Conservation (phyloP, 805 yeast genomes). For the Metschnikowia gruessii region DNA sequence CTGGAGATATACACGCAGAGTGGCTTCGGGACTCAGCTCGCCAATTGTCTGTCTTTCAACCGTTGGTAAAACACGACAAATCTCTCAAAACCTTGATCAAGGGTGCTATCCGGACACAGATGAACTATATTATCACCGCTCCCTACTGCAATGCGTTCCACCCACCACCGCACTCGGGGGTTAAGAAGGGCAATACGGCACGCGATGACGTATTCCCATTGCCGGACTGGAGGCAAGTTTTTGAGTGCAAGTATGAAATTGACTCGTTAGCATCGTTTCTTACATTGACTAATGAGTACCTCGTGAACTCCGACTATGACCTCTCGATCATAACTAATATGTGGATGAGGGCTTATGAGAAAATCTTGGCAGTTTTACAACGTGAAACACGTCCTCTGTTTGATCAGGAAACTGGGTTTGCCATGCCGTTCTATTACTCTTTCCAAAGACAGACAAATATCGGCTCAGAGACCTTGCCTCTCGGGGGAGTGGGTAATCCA, state of each 20-base stretch:
- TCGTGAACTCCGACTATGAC: slow-evolving; percentile 48
- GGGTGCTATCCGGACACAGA: slow-evolving; percentile 84
- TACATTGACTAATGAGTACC: slow-evolving; percentile 71
- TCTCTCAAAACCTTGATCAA: slow-evolving; percentile 49
- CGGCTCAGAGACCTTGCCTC: slow-evolving; percentile 78
- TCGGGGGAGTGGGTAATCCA: slow-evolving; percentile 82
- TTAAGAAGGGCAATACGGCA: slow-evolving; percentile 50
- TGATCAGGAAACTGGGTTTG: slow-evolving; percentile 46
- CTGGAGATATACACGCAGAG: slow-evolving; percentile 93
- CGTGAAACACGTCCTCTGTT: slow-evolving; percentile 65
- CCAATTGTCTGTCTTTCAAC: slow-evolving; percentile 74
- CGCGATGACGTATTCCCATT: slow-evolving; percentile 64
- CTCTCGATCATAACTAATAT: slow-evolving; percentile 41
- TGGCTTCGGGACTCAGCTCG: slow-evolving; percentile 89
- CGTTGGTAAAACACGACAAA: slow-evolving; percentile 52
- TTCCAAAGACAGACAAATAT: slow-evolving; percentile 71
- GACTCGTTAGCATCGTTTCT: slow-evolving; percentile 84
- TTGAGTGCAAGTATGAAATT: slow-evolving; percentile 87
- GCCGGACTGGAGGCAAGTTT: slow-evolving; percentile 69
- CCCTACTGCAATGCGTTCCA: slow-evolving; percentile 94
- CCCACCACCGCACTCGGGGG: slow-evolving; percentile 60
- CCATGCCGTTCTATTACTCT: slow-evolving; percentile 51
- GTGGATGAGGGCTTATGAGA: slow-evolving; percentile 61
- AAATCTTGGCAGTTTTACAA: slow-evolving; percentile 48
- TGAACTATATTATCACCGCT: slow-evolving; percentile 53